Evolutionary conservation across 345 rosid species (phyloP), one percentile per base, ranked within the genome.

Genomic region (Mangifera indica): DNA sequence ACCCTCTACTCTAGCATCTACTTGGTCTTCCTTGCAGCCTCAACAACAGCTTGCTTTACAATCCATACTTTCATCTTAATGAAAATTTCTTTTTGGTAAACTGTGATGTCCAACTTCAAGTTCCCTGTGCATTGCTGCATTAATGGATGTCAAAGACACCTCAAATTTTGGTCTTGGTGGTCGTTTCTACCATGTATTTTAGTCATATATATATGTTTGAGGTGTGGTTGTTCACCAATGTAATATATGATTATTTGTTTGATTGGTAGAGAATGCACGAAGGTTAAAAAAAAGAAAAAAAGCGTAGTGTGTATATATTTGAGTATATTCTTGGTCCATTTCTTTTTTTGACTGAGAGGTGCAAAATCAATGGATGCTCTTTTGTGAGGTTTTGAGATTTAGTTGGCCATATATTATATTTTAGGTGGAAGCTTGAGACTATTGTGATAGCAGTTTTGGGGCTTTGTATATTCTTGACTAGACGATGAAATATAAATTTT

Each of bases 31-130:
- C 63, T 66, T 90, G 78, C 93, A 88, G 77, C 98, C 98, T 18
- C 96, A 90, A 74, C 98, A 92, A 46, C 98, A 90, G 82, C 80
- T 88, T 77, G 88, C 86, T 3, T 70, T 92, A 78, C 98, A 92
- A 77, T 85, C 98, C 26, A 90, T 90, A 73, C 92, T 92, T 67
- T 86, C 92, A n/a, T 85, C 93, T 0, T 92, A 84, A 73, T 10
- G 8, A 65, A 48, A 24, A 0, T 22, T 21, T 6, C 29, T 54
- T 20, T 22, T 14, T 21, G 60, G 18, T 52, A 53, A 53, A 60
- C 71, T 7, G 24, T 34, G 10, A 9, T 9, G 22, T 66, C 45
- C 46, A 10, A 26, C 45, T 12, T 66, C 26, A 26, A 52, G 72
- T 45, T 58, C 13, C 49, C 10, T 26, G 49, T 51, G 46, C 15